Conservation (phyloP, 2,329 filamentous ascomycete genomes). For the Colletotrichum sp. region DNA sequence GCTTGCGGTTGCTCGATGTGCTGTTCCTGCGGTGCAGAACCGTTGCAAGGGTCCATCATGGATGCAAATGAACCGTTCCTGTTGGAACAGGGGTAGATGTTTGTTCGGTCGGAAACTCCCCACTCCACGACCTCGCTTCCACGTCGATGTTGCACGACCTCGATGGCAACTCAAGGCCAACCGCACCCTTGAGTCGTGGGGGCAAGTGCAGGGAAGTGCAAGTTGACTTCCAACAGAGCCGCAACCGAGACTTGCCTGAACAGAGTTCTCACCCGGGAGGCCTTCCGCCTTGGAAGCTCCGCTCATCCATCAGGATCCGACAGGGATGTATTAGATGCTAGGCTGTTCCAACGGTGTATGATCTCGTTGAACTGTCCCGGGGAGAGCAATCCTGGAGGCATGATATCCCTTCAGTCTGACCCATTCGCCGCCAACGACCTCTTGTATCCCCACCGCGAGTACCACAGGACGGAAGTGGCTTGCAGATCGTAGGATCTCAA, state of each 20-base stretch:
- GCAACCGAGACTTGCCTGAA: neutral
- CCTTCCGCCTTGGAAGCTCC: neutral
- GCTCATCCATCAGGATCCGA: neutral
- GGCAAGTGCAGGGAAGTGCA: neutral
- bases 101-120: neutral
- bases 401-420: neutral
- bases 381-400: neutral
- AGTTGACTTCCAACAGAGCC: neutral
- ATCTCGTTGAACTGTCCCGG: neutral
- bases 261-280: neutral
- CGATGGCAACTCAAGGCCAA: neutral
- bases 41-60: neutral
- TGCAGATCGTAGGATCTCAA: neutral
- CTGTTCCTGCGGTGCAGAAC: neutral
- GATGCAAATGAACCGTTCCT: neutral
- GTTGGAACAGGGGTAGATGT: neutral
- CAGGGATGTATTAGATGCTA: neutral
- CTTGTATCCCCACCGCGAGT: neutral
- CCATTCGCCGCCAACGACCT: neutral
- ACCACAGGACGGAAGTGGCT: neutral
- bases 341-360: neutral
- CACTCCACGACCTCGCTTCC: neutral
- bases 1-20: fast-evolving
- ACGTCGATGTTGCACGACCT: neutral
- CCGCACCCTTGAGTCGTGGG: neutral